phyloP scores from a whole-genome alignment of 1,284 basidiomycete genomes.

The Moesziomyces sp. region DNA sequence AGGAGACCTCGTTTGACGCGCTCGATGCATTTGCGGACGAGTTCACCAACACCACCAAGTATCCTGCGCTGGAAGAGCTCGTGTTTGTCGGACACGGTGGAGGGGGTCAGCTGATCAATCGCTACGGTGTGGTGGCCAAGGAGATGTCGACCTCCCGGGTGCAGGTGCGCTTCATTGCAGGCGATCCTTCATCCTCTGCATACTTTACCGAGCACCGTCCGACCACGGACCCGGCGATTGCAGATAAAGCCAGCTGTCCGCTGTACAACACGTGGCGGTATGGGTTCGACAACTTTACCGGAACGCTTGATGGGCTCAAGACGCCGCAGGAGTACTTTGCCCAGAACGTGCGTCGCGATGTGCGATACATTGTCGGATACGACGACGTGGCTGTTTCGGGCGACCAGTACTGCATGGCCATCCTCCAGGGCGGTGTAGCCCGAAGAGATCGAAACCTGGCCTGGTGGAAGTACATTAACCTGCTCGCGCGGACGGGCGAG shows the following conservation, averaged over 20 bases:
- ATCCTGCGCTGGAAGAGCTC: slow-evolving; percentile 56
- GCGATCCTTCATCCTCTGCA: slow-evolving; percentile 56
- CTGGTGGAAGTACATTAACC: slow-evolving; percentile 66
- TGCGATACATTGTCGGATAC: slow-evolving; percentile 61
- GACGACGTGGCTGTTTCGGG: slow-evolving; percentile 51
- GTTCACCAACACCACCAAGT: slow-evolving; percentile 49
- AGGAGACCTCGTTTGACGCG: slow-evolving; percentile 59
- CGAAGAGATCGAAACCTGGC: slow-evolving; percentile 61
- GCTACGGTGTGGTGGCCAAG: slow-evolving; percentile 61
- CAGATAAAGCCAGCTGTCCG: slow-evolving; percentile 41
- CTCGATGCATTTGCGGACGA: slow-evolving; percentile 58
- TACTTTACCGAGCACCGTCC: slow-evolving; percentile 65
- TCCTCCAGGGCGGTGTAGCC: slow-evolving; percentile 58
- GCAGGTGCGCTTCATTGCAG: slow-evolving; percentile 58
- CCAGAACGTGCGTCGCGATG: slow-evolving; percentile 56
- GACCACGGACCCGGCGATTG: slow-evolving; percentile 41
- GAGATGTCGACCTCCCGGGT: slow-evolving; percentile 24
- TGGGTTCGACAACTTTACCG: slow-evolving; percentile 60
- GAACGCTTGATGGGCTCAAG: slow-evolving; percentile 46
- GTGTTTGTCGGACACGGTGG: slow-evolving; percentile 66
- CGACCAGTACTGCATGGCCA: slow-evolving; percentile 65
- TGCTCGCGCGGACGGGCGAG: slow-evolving; percentile 53
- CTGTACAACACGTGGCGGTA: slow-evolving; percentile 65
- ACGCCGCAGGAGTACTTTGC: slow-evolving; percentile 56
- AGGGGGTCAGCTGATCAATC: slow-evolving; percentile 63